phyloP scores from a whole-genome alignment of 192 early-diverging fungal species.

The Coemansia sp. region DNA sequence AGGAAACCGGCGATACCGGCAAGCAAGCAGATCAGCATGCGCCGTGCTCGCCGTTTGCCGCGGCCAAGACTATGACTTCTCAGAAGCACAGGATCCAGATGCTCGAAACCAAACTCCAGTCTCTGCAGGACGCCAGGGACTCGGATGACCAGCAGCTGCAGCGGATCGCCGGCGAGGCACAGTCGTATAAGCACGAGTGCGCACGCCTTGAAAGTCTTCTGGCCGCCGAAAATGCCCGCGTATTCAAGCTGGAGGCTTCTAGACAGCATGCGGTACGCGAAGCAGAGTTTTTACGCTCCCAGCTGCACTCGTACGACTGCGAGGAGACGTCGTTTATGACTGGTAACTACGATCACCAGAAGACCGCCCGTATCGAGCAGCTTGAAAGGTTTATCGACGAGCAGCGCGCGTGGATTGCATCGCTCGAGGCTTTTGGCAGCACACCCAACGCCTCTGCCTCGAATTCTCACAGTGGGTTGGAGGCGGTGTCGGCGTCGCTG shows the following conservation, averaged over 20 bases:
- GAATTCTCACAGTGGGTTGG: not conserved
- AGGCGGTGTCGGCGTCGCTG: slow-evolving; percentile 17
- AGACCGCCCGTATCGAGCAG: slow-evolving; percentile 61
- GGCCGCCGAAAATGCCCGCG: slow-evolving; percentile 23
- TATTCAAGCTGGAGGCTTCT: slow-evolving; percentile 50
- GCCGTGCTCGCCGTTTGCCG: slow-evolving; percentile 29
- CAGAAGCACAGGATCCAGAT: slow-evolving; percentile 22
- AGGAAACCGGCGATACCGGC: not conserved
- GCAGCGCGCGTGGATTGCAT: slow-evolving; percentile 52
- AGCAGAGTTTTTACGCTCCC: slow-evolving; percentile 64
- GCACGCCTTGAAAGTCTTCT: slow-evolving; percentile 15
- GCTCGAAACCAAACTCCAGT: slow-evolving; percentile 20
- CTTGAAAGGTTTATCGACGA: slow-evolving; percentile 68
- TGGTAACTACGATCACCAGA: slow-evolving; percentile 61
- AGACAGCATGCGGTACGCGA: slow-evolving; percentile 64
- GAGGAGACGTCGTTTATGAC: slow-evolving; percentile 50
- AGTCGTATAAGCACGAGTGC: not conserved
- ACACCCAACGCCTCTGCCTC: not conserved
- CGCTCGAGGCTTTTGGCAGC: not conserved
- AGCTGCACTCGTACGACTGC: slow-evolving; percentile 59
- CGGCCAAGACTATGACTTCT: slow-evolving; percentile 23
- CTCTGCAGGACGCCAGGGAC: slow-evolving; percentile 11
- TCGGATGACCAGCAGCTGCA: slow-evolving; percentile 11
- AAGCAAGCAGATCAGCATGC: not conserved
- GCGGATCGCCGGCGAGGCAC: not conserved